A percentile compares a stretch with the other conserved stretches of the same genome.
These are phyloP conservation scores for Aphanomyces cochlioides DNA, from an alignment of 352 stramenopile species.

Conservation along the genomic window DNA sequence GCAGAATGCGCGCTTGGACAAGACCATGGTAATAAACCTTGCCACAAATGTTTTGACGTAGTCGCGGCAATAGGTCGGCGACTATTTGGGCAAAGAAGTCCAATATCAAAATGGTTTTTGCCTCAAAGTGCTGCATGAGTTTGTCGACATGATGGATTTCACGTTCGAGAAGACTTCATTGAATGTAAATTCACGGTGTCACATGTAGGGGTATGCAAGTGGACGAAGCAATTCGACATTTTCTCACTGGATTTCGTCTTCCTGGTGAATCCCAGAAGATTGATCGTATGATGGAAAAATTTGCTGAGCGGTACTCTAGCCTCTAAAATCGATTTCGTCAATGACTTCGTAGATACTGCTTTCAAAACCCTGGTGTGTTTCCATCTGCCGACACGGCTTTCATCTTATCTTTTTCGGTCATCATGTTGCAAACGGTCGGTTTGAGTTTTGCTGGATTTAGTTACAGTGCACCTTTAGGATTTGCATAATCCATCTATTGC, in stretches of 20 bases:
- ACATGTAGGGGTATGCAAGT: constrained; percentile 85
- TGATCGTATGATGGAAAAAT: constrained; percentile 99
- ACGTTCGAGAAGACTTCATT: constrained; percentile 46
- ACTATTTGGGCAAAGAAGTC: constrained; percentile 96
- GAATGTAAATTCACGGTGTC: constrained; percentile 85
- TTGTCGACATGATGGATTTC: constrained; percentile 56
- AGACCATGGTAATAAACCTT: constrained; percentile 87
- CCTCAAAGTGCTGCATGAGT: constrained; percentile 93
- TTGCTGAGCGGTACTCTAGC: constrained; percentile 86
- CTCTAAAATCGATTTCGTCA: not conserved
- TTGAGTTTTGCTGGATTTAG: not conserved
- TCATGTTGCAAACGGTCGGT: constrained; percentile 72
- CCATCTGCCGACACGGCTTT: constrained; percentile 96
- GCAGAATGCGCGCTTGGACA: constrained; percentile 92
- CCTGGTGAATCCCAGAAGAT: constrained; percentile 99
- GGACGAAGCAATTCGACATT: constrained; percentile 97
- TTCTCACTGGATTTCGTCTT: constrained; percentile 97
- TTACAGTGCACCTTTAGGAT: constrained; percentile 50
- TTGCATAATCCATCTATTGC: constrained; percentile 98
- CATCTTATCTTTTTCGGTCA: constrained; percentile 95
- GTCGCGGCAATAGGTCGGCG: constrained; percentile 62
- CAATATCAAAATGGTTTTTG: constrained; percentile 93
- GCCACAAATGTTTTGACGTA: not conserved
- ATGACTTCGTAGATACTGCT: constrained; percentile 37
- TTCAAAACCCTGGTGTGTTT: constrained; percentile 85